A percentile compares a stretch with the other conserved stretches of the same genome.
Conservation (phyloP, 352 stramenopile genomes). For the Pythium rhizo-oryzae region DNA sequence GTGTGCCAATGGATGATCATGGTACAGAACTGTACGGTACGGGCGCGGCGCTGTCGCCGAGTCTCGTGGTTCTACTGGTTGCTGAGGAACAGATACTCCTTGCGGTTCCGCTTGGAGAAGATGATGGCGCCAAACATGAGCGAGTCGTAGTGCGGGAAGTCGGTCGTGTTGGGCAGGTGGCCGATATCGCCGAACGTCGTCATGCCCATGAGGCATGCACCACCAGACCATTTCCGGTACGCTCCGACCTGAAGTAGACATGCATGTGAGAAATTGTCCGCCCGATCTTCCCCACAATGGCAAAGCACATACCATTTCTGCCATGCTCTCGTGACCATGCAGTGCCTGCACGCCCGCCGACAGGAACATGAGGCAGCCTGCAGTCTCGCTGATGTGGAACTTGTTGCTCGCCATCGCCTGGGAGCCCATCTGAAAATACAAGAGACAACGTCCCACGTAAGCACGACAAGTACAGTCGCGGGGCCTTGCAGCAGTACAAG, state of each 20-base stretch:
- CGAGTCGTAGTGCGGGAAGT: slow-evolving; percentile 87
- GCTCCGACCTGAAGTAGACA: slow-evolving; percentile 59
- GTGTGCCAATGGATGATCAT: neutral
- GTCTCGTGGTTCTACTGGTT: slow-evolving; percentile 18
- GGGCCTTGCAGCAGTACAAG: neutral
- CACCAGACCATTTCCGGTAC: slow-evolving; percentile 84
- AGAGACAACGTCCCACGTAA: neutral
- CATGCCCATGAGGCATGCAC: slow-evolving; percentile 84
- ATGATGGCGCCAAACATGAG: slow-evolving; percentile 90
- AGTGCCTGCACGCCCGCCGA: slow-evolving; percentile 87
- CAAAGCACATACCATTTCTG: slow-evolving; percentile 85
- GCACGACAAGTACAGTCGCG: neutral
- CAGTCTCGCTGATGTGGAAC: slow-evolving; percentile 83
- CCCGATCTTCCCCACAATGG: no score
- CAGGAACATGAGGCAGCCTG: slow-evolving; percentile 87
- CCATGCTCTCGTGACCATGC: slow-evolving; percentile 86
- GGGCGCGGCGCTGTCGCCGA: neutral
- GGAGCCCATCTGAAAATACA: slow-evolving; percentile 60
- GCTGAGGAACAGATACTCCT: slow-evolving; percentile 64
- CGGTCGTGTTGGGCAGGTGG: slow-evolving; percentile 76
- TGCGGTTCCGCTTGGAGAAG: slow-evolving; percentile 85
- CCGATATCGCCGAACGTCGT: slow-evolving; percentile 89
- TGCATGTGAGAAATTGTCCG: neutral
- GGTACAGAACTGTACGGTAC: slow-evolving; percentile 1
- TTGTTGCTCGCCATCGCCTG: slow-evolving; percentile 78